phyloP scores from a whole-genome alignment of 2,329 filamentous ascomycete species.

The Dryadomyces quercus-mongolicae region DNA sequence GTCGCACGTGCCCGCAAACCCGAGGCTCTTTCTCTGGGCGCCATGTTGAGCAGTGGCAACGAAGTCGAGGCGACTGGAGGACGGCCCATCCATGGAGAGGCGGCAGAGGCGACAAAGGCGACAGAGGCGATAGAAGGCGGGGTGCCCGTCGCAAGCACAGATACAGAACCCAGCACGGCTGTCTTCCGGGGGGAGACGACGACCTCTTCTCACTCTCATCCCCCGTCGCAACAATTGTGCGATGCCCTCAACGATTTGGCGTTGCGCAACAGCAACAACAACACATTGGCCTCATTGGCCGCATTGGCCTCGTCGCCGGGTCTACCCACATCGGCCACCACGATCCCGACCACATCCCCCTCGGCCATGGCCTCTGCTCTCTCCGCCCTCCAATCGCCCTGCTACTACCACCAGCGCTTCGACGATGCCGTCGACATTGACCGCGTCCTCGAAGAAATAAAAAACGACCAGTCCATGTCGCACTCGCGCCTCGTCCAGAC shows the following conservation, averaged over 20 bases:
- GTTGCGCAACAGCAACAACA: constrained; percentile 13
- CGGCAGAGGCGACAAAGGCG: not conserved
- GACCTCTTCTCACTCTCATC: not conserved
- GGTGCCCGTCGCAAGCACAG: too few relatives aligned
- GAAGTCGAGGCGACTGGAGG: too few relatives aligned
- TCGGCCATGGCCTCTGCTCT: constrained; percentile 12
- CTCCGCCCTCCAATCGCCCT: constrained; percentile 63
- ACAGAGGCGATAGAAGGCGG: not conserved
- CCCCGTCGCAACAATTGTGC: constrained; percentile 50
- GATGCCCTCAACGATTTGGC: constrained; percentile 45
- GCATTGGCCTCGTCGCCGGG: too few relatives aligned
- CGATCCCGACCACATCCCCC: constrained; percentile 16
- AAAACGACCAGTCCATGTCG: constrained; percentile 77
- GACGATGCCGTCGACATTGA: constrained; percentile 93
- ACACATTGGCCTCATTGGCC: constrained; percentile 18
- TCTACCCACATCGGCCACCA: too few relatives aligned
- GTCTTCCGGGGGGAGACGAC: not conserved
- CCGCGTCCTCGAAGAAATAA: constrained; percentile 89
- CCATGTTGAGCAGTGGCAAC: constrained; percentile 44
- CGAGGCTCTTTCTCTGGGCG: constrained; percentile 49
- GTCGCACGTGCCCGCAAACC: constrained; percentile 47
- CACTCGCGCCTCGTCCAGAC: constrained; percentile 93
- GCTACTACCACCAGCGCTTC: constrained; percentile 96
- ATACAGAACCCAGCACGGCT: not conserved
- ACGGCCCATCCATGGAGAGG: too few relatives aligned